Conservation (phyloP, 495 filamentous ascomycete genomes). For the Tuber indicum region DNA sequence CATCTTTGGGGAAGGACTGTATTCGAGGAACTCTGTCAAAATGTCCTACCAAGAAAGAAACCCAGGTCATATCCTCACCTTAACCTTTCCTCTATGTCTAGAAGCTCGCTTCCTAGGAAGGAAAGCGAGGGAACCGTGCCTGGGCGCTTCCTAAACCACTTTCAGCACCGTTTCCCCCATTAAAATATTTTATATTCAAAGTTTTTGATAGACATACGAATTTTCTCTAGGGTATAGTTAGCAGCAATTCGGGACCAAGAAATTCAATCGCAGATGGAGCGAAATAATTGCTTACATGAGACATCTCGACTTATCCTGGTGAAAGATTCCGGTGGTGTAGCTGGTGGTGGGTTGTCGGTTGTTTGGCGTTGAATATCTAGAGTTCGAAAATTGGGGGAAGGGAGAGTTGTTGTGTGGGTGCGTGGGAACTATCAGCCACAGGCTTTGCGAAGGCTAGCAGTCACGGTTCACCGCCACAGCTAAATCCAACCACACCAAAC, state of each 20-base stretch:
- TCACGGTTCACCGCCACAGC: constrained; percentile 12
- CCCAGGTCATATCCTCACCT: constrained; percentile 62
- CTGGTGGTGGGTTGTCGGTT: constrained; percentile 17
- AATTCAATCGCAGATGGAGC: constrained; percentile 12
- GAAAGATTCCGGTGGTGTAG: constrained; percentile 16
- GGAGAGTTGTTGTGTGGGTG: constrained; percentile 15
- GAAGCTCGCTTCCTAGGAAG: constrained; percentile 94
- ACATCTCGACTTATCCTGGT: constrained; percentile 37
- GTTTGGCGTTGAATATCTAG: constrained; percentile 28
- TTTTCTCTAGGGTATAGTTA: constrained; percentile 38
- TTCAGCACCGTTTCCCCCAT: constrained; percentile 13
- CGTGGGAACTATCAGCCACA: constrained; percentile 23
- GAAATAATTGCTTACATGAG: constrained; percentile 32
- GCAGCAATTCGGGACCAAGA: constrained; percentile 9
- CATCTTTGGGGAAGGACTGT: constrained; percentile 91
- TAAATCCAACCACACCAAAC: neutral
- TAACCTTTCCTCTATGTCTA: constrained; percentile 95
- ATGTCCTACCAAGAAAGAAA: constrained; percentile 33
- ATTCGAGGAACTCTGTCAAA: constrained; percentile 23
- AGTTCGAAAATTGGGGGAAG: constrained; percentile 20
- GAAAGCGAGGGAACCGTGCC: constrained; percentile 97
- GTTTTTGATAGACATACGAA: constrained; percentile 31
- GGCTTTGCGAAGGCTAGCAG: constrained; percentile 25
- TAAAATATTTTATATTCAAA: neutral
- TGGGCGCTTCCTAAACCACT: constrained; percentile 63